Percentiles rank a stretch among this genome's conserved stretches.
Conservation (phyloP, 2,329 filamentous ascomycete genomes). For the Ophiostoma himal-ulmi region DNA sequence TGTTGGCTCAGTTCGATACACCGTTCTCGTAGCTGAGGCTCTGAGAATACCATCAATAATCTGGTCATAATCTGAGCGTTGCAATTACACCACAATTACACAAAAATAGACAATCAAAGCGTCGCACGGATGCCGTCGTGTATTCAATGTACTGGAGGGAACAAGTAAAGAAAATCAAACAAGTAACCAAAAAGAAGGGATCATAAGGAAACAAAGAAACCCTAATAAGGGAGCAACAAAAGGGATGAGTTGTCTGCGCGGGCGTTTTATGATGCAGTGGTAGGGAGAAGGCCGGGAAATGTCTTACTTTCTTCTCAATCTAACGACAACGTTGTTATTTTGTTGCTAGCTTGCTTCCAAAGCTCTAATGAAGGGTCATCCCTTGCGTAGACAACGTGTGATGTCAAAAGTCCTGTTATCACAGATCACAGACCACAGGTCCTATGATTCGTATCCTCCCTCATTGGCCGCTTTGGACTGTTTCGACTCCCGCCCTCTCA, state of each 20-base stretch:
- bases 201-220: not conserved
- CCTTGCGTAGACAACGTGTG: conserved; percentile 6
- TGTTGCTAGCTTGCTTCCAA: not conserved
- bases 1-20: not conserved
- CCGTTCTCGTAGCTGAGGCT: conserved; percentile 5
- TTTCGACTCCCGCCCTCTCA: not conserved
- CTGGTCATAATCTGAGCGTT: not conserved
- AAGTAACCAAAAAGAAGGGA: not conserved
- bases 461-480: not conserved
- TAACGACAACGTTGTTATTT: not conserved
- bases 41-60: not conserved
- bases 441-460: not conserved
- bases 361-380: conserved; percentile 1
- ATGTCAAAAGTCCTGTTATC: not conserved
- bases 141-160: not conserved
- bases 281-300: not conserved
- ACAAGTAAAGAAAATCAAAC: not conserved
- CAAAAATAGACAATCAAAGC: conserved; percentile 3
- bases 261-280: conserved; percentile 8
- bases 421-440: no score
- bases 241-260: not conserved
- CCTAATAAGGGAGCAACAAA: not conserved
- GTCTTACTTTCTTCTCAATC: not conserved
- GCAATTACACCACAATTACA: not conserved
- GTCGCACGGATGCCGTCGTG: not conserved